Base-by-base conservation (phyloP, 495 filamentous ascomycete genomes). In the Symbiotaphrina buchneri region DNA sequence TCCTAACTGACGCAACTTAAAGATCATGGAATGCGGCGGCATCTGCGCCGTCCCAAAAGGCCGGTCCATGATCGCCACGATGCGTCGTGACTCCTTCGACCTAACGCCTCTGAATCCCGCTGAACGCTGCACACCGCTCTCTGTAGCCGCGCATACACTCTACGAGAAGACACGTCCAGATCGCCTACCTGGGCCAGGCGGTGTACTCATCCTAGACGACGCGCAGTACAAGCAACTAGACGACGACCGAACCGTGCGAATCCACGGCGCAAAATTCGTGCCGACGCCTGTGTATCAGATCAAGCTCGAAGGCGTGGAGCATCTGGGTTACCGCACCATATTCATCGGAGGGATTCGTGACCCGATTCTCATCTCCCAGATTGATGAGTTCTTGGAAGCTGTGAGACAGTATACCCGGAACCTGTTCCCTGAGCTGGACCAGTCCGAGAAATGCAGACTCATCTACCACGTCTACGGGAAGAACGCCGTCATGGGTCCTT, bases 111-210 rank as follows among this genome's bases (percentile, higher is more conserved):
- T 56, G 6, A 21, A 33, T 6, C 36, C 43, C 1, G 33, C 34
- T 0, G 41, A 45, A 2, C 39, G 43, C 6, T 65, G 61, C 36
- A 62, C 54, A 0, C 48, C 54, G 0, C 22, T 49, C 2, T 53
- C 48, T 6, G 57, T 65, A 1, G 58, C 59, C 1, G 56, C 59
- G 0, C 59, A 63, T 34, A 52, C 59, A 1, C 45, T 65, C 23
- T 63, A 63, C 22, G 58, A 65, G 39, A 65, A 63, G 35, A 41
- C 52, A 1, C 41, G 57, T 19, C 56, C 61, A 0, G 58, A 62
- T 44, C 23, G 47, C 1, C 43, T 61, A 4, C 34, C 43, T 11
- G 59, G 59, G 0, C 61, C 61, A 5, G 61, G 61, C 0, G 61
- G 59, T 10, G 37, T 36, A 18, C 45, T 65, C 1, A 39, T 54